Conservation (phyloP, 2,329 filamentous ascomycete species). For the Aspergillus ochraceus region DNA sequence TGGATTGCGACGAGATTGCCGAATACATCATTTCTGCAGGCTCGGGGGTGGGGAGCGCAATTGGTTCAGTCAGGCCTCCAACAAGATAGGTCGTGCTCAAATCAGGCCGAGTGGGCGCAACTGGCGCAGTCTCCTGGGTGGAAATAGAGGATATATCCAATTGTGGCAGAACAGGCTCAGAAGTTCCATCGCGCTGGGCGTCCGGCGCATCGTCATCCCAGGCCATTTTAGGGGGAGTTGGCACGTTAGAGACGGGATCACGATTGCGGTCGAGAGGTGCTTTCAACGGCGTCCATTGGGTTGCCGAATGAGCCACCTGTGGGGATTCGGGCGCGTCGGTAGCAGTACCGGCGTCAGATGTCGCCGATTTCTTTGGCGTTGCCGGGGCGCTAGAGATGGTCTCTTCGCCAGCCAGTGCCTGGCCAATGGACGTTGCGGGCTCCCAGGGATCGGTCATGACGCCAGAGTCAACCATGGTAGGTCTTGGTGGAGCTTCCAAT, state of each 20-base stretch:
- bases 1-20: conserved; percentile 33
- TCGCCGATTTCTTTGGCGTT: conserved; percentile 19
- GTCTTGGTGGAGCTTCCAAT: conserved; percentile 22
- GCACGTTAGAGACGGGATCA: conserved; percentile 33
- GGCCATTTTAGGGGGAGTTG: conserved; percentile 42
- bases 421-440: conserved; percentile 28
- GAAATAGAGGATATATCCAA: conserved; percentile 34
- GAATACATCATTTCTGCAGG: conserved; percentile 32
- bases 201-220: conserved; percentile 35
- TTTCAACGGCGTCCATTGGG: conserved; percentile 45
- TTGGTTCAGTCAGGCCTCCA: conserved; percentile 31
- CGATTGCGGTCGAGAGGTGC: conserved; percentile 17
- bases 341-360: conserved; percentile 18
- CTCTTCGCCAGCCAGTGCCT: conserved; percentile 21
- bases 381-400: conserved; percentile 17
- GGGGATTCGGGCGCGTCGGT: conserved; percentile 21
- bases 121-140: conserved; percentile 36
- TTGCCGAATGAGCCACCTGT: conserved; percentile 39
- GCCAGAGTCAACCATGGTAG: conserved; percentile 59
- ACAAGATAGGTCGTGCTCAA: conserved; percentile 34
- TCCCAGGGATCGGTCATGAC: conserved; percentile 64
- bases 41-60: conserved; percentile 17
- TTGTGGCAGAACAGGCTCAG: conserved; percentile 17
- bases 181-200: conserved; percentile 17
- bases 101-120: conserved; percentile 44